Evolutionary conservation across 2,329 filamentous ascomycete genomes (phyloP), one percentile per base, ranked within the genome.

Genomic region (Aureobasidium melanogenum): DNA sequence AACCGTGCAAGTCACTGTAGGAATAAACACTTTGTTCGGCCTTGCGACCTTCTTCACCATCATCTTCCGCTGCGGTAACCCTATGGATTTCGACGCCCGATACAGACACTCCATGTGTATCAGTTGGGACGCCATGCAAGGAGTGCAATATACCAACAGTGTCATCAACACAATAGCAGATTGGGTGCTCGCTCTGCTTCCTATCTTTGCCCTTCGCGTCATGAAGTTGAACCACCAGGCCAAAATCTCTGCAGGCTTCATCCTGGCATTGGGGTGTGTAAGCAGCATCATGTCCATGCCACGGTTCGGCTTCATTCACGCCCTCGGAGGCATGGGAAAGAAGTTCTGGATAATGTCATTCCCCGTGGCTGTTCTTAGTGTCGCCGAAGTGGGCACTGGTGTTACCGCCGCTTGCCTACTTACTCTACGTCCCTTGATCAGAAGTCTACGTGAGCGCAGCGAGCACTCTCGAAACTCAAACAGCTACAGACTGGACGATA

Each of bases 311-410:
- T 58, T 47, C 43, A 38, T 58, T 32, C 32, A 48, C 8, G 28
- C 22, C 0, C 41, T 58, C 22, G 55, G 55, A 3, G 55, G 43
- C 22, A 48, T 10, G 4, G 55, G 43, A 10, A 3, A 12, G 2
- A 3, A 34, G 4, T 48, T 39, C 58, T 69, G 69, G 63, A 60
- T 54, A 26, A 66, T 64, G 3, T 63, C 66, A 10, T 62, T 66
- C 30, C 67, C 43, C 0, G 55, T 58, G 2, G 55, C 55, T 26
- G 43, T 72, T n/a, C 69, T 68, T 64, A 68, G 68, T 8, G 66
- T 67, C 34, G 61, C 68, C n/a, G 72, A 74, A 61, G 66, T 66
- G 22, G 71, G 70, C 15, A 63, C 73, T 7, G 70, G 70, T 24
- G 68, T 72, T n/a, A 65, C 66, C 12, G 71, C 72, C 32, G 67